Evolutionary conservation across 2,329 filamentous ascomycete genomes (phyloP).

Genomic region (Juglanconis juglandina): DNA sequence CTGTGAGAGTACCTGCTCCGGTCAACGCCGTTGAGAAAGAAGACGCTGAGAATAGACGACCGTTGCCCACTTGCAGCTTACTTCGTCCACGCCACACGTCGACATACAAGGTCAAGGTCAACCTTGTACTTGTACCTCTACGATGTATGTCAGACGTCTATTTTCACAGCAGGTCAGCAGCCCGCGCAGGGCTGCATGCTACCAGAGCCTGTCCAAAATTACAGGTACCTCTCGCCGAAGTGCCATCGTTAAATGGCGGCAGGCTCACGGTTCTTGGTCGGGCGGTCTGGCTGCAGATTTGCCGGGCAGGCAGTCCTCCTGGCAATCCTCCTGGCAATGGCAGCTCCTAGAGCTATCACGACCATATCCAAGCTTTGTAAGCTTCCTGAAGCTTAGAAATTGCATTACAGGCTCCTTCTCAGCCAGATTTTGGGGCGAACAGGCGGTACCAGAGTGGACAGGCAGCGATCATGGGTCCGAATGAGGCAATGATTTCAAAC

Average conservation of each 20-base stretch:
- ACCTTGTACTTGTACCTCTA: conserved; percentile 14
- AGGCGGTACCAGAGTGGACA: not conserved
- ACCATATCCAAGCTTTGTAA: conserved; percentile 4
- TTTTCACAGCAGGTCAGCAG: conserved; percentile 12
- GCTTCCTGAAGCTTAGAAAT: conserved; percentile 9
- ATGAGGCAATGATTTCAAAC: not conserved
- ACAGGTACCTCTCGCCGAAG: not conserved
- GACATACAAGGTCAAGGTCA: not conserved
- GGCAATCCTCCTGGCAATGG: too few relatives aligned
- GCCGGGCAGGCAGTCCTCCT: not conserved
- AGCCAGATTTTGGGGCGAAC: not conserved
- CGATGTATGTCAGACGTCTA: conserved; percentile 19
- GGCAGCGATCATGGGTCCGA: not conserved
- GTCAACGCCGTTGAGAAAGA: not conserved
- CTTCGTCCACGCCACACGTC: conserved; percentile 1
- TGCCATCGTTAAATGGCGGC: not conserved
- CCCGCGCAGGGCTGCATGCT: conserved; percentile 9
- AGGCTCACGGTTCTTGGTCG: not conserved
- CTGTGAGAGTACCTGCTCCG: not conserved
- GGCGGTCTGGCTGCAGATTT: not conserved
- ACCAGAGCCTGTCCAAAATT: not conserved
- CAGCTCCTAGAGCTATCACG: not conserved
- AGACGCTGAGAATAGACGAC: not conserved
- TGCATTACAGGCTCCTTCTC: not conserved
- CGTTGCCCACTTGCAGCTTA: not conserved